Conservation (phyloP, 2,329 filamentous ascomycete genomes). For the Phoma sp. region DNA sequence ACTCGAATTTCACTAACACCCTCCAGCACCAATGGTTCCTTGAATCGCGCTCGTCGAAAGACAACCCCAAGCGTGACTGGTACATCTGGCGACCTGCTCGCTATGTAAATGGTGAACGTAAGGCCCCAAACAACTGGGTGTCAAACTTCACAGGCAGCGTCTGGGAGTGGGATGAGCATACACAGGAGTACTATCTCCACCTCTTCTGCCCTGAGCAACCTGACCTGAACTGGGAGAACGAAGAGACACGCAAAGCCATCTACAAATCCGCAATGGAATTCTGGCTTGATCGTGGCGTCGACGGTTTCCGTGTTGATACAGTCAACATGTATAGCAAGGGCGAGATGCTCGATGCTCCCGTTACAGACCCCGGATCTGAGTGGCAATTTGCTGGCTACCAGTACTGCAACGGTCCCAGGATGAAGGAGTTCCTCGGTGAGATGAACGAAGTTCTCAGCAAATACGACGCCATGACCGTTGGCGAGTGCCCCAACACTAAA, state of each 20-base stretch:
- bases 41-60: slow-evolving; percentile 60
- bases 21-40: slow-evolving; percentile 63
- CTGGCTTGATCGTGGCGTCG: slow-evolving; percentile 76
- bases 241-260: slow-evolving; percentile 70
- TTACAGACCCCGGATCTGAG: slow-evolving; percentile 40
- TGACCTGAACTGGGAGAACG: slow-evolving; percentile 86
- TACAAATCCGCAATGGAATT: slow-evolving; percentile 75
- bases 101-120: slow-evolving; percentile 63
- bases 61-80: slow-evolving; percentile 62
- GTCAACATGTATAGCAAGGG: slow-evolving; percentile 50
- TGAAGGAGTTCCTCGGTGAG: slow-evolving; percentile 72
- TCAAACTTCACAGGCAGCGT: slow-evolving; percentile 66
- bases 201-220: slow-evolving; percentile 80
- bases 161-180: slow-evolving; percentile 77
- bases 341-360: slow-evolving; percentile 42
- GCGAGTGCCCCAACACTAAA: slow-evolving; percentile 71
- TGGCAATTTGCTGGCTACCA: slow-evolving; percentile 53
- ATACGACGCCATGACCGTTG: slow-evolving; percentile 74
- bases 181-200: slow-evolving; percentile 76
- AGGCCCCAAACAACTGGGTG: slow-evolving; percentile 80
- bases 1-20: slow-evolving; percentile 8
- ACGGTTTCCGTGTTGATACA: slow-evolving; percentile 53
- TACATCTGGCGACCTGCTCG: slow-evolving; percentile 62
- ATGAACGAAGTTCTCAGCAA: slow-evolving; percentile 66
- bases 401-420: slow-evolving; percentile 72